Evolutionary conservation across 768 basidiomycete genomes (phyloP), one percentile per base, ranked within the genome.

Genomic region (Amanita subjunquillea): DNA sequence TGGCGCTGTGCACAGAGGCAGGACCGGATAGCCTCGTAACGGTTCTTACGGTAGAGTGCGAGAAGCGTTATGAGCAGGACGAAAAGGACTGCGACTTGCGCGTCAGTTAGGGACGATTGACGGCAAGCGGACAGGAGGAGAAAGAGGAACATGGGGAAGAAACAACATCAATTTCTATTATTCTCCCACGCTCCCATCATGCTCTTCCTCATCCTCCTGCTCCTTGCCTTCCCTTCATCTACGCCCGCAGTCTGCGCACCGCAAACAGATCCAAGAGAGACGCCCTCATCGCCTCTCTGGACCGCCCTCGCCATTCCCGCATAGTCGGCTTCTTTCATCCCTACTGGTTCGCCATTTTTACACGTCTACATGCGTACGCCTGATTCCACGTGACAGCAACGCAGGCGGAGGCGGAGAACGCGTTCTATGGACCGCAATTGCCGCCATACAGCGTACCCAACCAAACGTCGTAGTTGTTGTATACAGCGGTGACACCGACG

Each of bases 371-470:
- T 49, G 55, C 27, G 40, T 25, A 54, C 54, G 53, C 58, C 66
- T 74, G 63, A 72, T 69, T 67, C 61, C 63, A 66, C 64, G 57
- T 47, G 85, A 54, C 56, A 60, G 52, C 47, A 96, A 98, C 74
- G 93, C 94, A 36, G 94, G 95, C 0, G 95, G 95, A 9, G 96
- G 95, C 25, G 95, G 96, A 1, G 95, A 98, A 67, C 81, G 93
- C 1, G 96, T 99, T 1, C 69, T 99, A 0, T 97, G 94, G 93
- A 85, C 88, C 0, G 94, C 92, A 1, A 77, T 97, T 30, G 76
- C 83, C 0, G 76, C 81, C 55, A 70, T 89, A 49, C 93, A 96
- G 60, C 74, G 78, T 20, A 72, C 76, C 15, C 76, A 87, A 54
- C 76, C 76, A 3, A 70, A 86, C 53, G 64, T 85, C 7, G 63